These are phyloP conservation scores for Botrytis medusae DNA, from an alignment of 2,329 filamentous ascomycete genomes.

Conservation along the genomic window DNA sequence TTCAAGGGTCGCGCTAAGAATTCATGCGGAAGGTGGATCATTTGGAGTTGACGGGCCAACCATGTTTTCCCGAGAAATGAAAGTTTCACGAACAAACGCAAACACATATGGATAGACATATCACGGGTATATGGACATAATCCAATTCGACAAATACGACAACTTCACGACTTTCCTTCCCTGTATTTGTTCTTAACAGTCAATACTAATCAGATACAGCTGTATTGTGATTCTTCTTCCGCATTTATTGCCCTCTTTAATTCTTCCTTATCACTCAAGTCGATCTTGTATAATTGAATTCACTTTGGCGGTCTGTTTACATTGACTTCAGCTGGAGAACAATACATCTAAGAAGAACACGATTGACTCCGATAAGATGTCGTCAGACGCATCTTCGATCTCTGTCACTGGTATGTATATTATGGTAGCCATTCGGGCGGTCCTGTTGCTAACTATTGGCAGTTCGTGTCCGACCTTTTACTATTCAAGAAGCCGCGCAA, in stretches of 20 bases:
- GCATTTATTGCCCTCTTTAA: background rate
- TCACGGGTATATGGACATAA: background rate
- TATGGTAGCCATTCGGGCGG: background rate
- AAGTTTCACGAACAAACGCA: conserved; percentile 4
- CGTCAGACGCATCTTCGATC: conserved; percentile 40
- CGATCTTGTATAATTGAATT: background rate
- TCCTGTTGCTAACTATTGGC: conserved; percentile 27
- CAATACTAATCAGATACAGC: background rate
- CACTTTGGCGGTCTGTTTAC: conserved; percentile 16
- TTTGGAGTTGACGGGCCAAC: conserved; percentile 11
- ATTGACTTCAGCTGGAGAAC: background rate
- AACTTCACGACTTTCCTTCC: conserved; percentile 3
- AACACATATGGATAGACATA: background rate
- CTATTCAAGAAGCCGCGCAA: conserved; percentile 92
- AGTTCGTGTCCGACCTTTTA: conserved; percentile 72
- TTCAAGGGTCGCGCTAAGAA: background rate
- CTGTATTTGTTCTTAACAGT: background rate
- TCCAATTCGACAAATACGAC: background rate
- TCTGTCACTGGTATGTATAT: conserved; percentile 40
- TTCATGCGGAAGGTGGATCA: background rate
- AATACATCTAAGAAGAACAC: conserved; percentile 1
- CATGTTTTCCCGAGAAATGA: conserved; percentile 14
- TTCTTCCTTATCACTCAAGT: background rate
- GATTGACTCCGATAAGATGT: conserved; percentile 4
- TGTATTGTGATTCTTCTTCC: background rate